Base-by-base conservation (phyloP, 495 filamentous ascomycete genomes). In the Penicillium chermesinum region DNA sequence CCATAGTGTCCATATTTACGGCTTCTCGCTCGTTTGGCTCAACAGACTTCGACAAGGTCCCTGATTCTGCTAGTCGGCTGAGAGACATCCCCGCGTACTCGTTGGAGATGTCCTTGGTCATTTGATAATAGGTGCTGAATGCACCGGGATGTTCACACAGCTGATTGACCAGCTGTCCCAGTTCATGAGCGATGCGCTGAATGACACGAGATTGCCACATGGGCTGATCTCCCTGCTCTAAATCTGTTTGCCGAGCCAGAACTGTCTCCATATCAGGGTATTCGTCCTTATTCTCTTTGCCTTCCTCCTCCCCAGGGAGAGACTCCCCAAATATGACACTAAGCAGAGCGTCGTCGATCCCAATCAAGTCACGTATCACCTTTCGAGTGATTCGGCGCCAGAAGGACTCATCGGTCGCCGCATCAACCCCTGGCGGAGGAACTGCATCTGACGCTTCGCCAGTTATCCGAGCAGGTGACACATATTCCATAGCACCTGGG, bases 301-400 rank as follows among this genome's bases (percentile, higher is more conserved):
- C 15, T 35, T 49, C 46, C 38, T 36, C 53, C 15, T 59, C 59
- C 27, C 36, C 30, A 22, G 86, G 83, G 21, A 97, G 67, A 9
- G 79, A 72, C 67, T 96, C 93, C 2, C 93, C 93, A 48, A 96
- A 89, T 4, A 97, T 80, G 18, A 96, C 80, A 2, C 85, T 85
- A 5, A 97, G 79, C 22, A 91, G 68, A 30, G 78, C 75, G 49
- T 96, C 89, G 52, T 97, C 90, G 42, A 97, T 88, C 2, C 94
- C 90, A 61, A 98, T 85, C 35, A 98, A 66, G 62, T 95, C 90
- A 17, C 80, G 79, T 38, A 98, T 90, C 14, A 96, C 85, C 57
- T 84, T 85, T 41, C 88, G 80, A 3, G 91, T 95, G 37, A 96
- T 81, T 2, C 83, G 78, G 44, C 80, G 81, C 89, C 86, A 91